A percentile compares a stretch with the other conserved stretches of the same genome.
These are phyloP conservation scores for Fusarium humuli DNA, from an alignment of 2,329 filamentous ascomycete genomes.

Conservation along the genomic window DNA sequence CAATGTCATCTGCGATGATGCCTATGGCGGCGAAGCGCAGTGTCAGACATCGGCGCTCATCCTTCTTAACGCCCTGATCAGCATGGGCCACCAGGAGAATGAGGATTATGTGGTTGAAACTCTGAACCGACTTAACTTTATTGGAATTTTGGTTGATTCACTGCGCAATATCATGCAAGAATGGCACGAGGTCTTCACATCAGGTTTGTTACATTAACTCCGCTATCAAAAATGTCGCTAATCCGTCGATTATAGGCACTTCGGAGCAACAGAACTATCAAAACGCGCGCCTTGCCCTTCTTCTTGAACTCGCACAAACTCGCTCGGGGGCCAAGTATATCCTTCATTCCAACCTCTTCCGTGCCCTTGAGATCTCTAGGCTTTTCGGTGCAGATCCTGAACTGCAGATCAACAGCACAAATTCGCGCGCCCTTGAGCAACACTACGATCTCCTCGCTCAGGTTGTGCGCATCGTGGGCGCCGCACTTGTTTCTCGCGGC, in stretches of 20 bases:
- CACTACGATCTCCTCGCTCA: slow-evolving; percentile 88
- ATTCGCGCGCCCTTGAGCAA: slow-evolving; percentile 76
- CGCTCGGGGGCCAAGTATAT: slow-evolving; percentile 86
- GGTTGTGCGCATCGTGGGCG: slow-evolving; percentile 83
- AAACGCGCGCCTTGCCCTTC: slow-evolving; percentile 81
- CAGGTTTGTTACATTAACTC: slow-evolving; percentile 59
- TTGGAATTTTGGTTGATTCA: slow-evolving; percentile 89
- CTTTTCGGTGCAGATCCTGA: slow-evolving; percentile 93
- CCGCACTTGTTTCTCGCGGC: slow-evolving; percentile 83
- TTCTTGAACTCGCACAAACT: slow-evolving; percentile 86
- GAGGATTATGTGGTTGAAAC: slow-evolving; percentile 81
- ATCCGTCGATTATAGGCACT: slow-evolving; percentile 48
- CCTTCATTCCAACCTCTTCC: slow-evolving; percentile 90
- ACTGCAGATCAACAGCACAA: slow-evolving; percentile 81
- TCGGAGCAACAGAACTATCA: slow-evolving; percentile 63
- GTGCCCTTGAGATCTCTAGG: slow-evolving; percentile 81
- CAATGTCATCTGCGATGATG: slow-evolving; percentile 91
- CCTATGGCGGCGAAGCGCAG: slow-evolving; percentile 82
- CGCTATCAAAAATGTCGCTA: slow-evolving; percentile 17
- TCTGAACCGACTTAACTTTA: slow-evolving; percentile 88
- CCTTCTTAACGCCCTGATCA: slow-evolving; percentile 82
- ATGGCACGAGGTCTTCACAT: slow-evolving; percentile 66
- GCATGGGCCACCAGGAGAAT: slow-evolving; percentile 76
- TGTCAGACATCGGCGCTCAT: slow-evolving; percentile 89
- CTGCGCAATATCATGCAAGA: slow-evolving; percentile 82